Conservation (phyloP, 495 filamentous ascomycete genomes). For the Talaromyces liani region DNA sequence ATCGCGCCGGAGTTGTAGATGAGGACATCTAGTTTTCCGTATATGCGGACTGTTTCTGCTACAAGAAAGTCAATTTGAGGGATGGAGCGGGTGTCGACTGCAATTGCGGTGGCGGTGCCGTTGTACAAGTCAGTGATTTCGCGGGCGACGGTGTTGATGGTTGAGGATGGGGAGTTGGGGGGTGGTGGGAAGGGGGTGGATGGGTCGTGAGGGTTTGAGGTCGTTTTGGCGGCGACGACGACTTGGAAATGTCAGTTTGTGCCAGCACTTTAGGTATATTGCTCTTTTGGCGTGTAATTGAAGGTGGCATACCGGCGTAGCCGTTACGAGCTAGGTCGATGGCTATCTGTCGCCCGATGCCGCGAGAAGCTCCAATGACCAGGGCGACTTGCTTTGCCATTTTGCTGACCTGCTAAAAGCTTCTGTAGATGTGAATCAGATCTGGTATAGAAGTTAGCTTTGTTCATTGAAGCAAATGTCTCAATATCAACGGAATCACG, state of each 20-base stretch:
- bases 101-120: slow-evolving; percentile 56
- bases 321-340: slow-evolving; percentile 64
- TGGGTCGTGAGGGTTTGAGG: slow-evolving; percentile 47
- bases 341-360: slow-evolving; percentile 73
- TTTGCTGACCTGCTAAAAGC: not conserved
- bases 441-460: not conserved
- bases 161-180: slow-evolving; percentile 76
- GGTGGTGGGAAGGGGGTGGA: slow-evolving; percentile 60
- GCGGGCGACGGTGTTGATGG: slow-evolving; percentile 74
- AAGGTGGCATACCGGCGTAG: slow-evolving; percentile 50
- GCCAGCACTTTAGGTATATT: no score
- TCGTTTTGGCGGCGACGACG: slow-evolving; percentile 73
- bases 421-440: not conserved
- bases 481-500: not conserved
- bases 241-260: slow-evolving; percentile 38
- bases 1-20: slow-evolving; percentile 85
- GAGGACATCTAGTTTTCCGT: slow-evolving; percentile 60
- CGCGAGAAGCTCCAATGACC: slow-evolving; percentile 66
- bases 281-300: not conserved
- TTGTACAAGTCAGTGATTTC: slow-evolving; percentile 61
- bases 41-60: slow-evolving; percentile 50
- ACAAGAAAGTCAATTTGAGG: slow-evolving; percentile 57
- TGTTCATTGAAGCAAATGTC: not conserved
- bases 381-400: slow-evolving; percentile 51
- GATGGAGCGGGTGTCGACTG: slow-evolving; percentile 62